These are phyloP conservation scores for Aspergillus flavus DNA, from an alignment of 2,329 filamentous ascomycete species.

Conservation along the genomic window DNA sequence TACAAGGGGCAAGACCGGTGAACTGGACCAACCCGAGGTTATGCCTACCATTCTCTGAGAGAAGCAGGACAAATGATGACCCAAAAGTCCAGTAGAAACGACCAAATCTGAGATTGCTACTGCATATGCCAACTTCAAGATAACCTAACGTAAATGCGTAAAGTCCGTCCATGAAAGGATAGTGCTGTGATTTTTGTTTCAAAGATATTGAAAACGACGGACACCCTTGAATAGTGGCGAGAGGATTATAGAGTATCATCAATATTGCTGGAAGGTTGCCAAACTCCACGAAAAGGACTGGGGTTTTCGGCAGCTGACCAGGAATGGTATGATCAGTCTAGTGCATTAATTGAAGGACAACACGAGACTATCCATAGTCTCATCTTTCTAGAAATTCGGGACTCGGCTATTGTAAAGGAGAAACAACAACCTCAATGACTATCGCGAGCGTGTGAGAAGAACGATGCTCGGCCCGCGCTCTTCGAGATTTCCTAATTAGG, in stretches of 20 bases:
- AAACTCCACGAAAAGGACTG: background rate
- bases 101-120: background rate
- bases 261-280: background rate
- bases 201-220: background rate
- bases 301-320: background rate
- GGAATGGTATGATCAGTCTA: background rate
- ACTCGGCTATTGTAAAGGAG: background rate
- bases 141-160: background rate
- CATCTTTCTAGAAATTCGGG: background rate
- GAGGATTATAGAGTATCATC: background rate
- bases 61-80: background rate
- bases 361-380: background rate
- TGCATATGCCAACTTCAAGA: no score
- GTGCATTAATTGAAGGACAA: background rate
- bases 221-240: background rate
- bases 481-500: background rate
- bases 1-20: background rate
- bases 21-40: background rate
- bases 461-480: background rate
- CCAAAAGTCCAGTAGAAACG: background rate
- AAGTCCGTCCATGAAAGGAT: background rate
- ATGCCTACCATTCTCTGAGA: background rate
- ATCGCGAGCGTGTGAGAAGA: background rate
- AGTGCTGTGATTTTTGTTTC: background rate
- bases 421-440: background rate